Evolutionary conservation across 2,329 filamentous ascomycete species (phyloP).

Genomic region (Neopestalotiopsis clavispora): DNA sequence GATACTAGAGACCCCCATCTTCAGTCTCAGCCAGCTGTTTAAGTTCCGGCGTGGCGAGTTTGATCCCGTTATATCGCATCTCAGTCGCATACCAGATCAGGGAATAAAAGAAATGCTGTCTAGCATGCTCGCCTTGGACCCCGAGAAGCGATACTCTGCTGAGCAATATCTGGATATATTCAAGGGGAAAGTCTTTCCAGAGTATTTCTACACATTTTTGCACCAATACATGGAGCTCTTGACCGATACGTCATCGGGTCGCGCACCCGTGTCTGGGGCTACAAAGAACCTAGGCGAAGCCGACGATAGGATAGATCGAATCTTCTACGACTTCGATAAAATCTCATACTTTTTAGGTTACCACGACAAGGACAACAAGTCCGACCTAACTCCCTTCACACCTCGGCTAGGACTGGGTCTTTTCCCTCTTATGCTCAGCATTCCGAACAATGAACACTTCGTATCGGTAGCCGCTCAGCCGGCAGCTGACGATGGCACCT

Average conservation of each 20-base stretch:
- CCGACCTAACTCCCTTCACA: slow-evolving; percentile 39
- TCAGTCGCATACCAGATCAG: slow-evolving; percentile 85
- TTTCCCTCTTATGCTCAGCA: slow-evolving; percentile 83
- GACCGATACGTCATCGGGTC: slow-evolving; percentile 85
- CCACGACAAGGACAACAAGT: slow-evolving; percentile 50
- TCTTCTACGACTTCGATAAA: slow-evolving; percentile 96
- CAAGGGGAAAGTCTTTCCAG: slow-evolving; percentile 89
- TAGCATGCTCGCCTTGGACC: slow-evolving; percentile 96
- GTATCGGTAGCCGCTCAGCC: slow-evolving; percentile 65
- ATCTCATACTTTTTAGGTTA: slow-evolving; percentile 93
- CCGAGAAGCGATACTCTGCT: slow-evolving; percentile 88
- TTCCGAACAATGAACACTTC: slow-evolving; percentile 82
- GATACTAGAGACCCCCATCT: slow-evolving; percentile 94
- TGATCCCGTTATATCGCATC: slow-evolving; percentile 79
- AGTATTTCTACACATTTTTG: slow-evolving; percentile 96
- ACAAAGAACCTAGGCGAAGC: slow-evolving; percentile 80
- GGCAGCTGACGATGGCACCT: slow-evolving; percentile 81
- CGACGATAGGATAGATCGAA: slow-evolving; percentile 90
- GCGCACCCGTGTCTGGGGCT: slow-evolving; percentile 70
- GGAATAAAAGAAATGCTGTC: slow-evolving; percentile 87
- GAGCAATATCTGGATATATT: slow-evolving; percentile 94
- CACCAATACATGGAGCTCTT: slow-evolving; percentile 98
- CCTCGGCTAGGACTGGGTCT: slow-evolving; percentile 61
- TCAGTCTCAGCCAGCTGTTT: slow-evolving; percentile 94
- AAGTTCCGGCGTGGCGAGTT: slow-evolving; percentile 94